phyloP scores from a whole-genome alignment of 257 asterid genomes.

The Datura wrightii region DNA sequence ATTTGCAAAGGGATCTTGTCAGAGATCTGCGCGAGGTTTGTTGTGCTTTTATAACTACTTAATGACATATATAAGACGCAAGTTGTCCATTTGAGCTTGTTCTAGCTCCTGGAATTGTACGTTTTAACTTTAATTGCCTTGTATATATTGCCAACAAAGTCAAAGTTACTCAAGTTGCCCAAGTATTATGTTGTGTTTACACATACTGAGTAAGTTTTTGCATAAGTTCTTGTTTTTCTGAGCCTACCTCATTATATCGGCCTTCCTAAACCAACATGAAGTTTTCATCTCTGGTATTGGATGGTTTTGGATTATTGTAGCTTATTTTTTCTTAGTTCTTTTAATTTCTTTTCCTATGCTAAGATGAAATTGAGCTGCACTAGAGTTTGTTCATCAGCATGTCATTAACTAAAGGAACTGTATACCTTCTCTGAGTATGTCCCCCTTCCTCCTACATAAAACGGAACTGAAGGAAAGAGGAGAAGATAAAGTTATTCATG shows the following conservation, averaged over 20 bases:
- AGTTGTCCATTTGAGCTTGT: neutral
- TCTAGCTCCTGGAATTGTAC: neutral
- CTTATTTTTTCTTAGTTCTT: neutral
- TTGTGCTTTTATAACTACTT: slow-evolving; percentile 21
- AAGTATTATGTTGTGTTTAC: slow-evolving; percentile 14
- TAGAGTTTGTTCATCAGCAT: slow-evolving; percentile 2
- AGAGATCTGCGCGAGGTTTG: slow-evolving; percentile 81
- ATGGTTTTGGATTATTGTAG: neutral
- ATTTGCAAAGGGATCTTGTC: slow-evolving; percentile 85
- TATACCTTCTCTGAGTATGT: neutral
- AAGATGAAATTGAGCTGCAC: slow-evolving; percentile 17
- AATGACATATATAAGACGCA: neutral
- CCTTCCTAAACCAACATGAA: neutral
- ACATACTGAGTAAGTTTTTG: neutral
- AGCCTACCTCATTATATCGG: neutral
- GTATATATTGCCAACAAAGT: neutral
- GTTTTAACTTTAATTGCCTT: neutral
- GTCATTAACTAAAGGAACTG: slow-evolving; percentile 7
- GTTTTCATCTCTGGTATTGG: neutral
- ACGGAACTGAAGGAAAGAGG: neutral
- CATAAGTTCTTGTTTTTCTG: neutral
- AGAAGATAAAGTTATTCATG: slow-evolving; percentile 18
- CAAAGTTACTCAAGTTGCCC: neutral
- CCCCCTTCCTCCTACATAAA: slow-evolving; percentile 10
- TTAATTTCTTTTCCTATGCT: neutral